Evolutionary conservation across 2,329 filamentous ascomycete species (phyloP), one percentile per base, ranked within the genome.

Genomic region (Colletotrichum cordylinicola): DNA sequence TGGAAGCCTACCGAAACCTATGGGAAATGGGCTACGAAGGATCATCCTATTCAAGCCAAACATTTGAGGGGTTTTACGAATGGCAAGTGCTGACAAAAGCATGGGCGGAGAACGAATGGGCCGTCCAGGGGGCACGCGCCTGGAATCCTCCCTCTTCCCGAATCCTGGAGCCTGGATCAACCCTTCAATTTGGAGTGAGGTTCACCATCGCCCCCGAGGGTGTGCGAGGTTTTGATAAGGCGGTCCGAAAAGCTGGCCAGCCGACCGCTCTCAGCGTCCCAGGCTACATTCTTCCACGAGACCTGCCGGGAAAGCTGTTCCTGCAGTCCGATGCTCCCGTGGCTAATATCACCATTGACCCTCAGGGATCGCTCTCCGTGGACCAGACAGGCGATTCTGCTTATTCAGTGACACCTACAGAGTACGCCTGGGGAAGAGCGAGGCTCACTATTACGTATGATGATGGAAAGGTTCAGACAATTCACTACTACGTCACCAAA

Each of bases 41-140:
- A 10, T 85, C 85, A 0, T 79, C 77, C 12, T 91, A 92, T 78
- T 85, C 83, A 8, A 89, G 87, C 61, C 90, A 92, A 78, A 89
- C 87, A 0, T 93, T 90, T 73, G 91, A 93, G 78, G 91, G 90
- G 1, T 87, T 90, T 76, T 93, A 92, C 76, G 90, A 91, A 77
- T 93, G 90, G 90, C 88, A 91, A 78, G 85, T 89, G 0, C 84
- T 90, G 66, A 88, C 86, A 15, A 85, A 87, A 70, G 90, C 90
- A 0, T 92, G 87, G 82, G 88, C 89, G 0, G 88, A 91, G 75
- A 87, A 87, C 1, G 90, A 92, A 78, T 93, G 91, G 91, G 84
- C 39, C 39, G 8, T n/a, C 39, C 39, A 83, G 1, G 79, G 72
- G 1, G 56, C 55, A 5, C 37, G 55, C 8, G 90, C 91, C 0